Evolutionary conservation across 192 early-diverging fungal species (phyloP).

Genomic region (Coemansia sp.): DNA sequence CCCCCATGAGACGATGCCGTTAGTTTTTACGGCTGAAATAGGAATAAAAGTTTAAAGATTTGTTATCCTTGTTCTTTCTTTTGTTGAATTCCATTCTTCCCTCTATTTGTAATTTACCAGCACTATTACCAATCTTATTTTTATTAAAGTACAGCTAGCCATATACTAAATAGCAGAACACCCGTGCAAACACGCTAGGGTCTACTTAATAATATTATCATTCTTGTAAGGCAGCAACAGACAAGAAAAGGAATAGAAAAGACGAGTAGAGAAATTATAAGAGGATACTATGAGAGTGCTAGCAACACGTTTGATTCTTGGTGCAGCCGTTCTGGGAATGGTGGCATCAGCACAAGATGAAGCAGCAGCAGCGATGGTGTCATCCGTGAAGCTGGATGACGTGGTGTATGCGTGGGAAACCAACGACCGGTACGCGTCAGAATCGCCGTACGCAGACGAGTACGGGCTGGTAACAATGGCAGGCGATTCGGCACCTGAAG

Average conservation of each 20-base stretch:
- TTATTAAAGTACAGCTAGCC: too few species aligned
- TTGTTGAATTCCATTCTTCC: neutral
- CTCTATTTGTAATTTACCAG: neutral
- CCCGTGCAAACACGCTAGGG: too few species aligned
- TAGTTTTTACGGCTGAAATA: too few species aligned
- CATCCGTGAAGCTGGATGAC: neutral
- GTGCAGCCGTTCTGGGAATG: conserved; percentile 4
- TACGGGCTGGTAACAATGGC: neutral
- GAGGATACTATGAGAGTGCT: neutral
- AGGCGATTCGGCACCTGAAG: neutral
- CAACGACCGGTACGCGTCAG: conserved; percentile 20
- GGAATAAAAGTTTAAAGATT: too few species aligned
- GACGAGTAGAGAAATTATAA: neutral
- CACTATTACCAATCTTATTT: neutral
- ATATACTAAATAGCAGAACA: too few species aligned
- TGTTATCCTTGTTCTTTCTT: too few species aligned
- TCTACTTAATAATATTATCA: too few species aligned
- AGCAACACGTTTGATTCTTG: neutral
- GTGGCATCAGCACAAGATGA: neutral
- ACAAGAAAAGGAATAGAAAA: neutral
- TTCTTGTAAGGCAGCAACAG: neutral
- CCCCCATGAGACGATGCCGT: too few species aligned
- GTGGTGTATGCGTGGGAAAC: conserved; percentile 20
- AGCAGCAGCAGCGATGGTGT: neutral
- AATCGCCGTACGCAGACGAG: conserved; percentile 12